Base-by-base conservation (phyloP, 148 eudicot species). In the Vaccinium darrowii region DNA sequence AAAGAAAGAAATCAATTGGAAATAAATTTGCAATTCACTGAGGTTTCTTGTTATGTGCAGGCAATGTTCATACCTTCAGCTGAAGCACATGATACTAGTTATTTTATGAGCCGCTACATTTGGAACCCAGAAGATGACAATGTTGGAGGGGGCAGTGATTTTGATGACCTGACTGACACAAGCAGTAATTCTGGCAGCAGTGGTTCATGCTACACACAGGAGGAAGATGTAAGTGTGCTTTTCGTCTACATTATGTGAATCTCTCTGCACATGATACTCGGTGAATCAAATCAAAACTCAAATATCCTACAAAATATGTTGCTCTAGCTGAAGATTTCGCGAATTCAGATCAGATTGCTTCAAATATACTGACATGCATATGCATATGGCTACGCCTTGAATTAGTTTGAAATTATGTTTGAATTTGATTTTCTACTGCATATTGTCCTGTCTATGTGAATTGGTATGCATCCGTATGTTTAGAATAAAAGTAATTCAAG, bases 91-190 rank as follows among this genome's bases (percentile, higher is more conserved):
- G 99, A 97, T 84, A 97, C 99, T n/a, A 92, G 99, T 85, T 97
- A 97, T 88, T 97, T 97, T 86, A 94, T 91, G 96, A 97, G 98
- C 88, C 99, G 99, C 50, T 94, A 97, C 87, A 90, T 97, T 71
- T 97, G 99, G 99, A 97, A 92, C 90, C 94, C 96, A 25, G 98
- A 97, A 87, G 98, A 92, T 81, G 98, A 91, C 82, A 91, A 93
- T 86, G 91, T 93, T 63, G 86, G 84, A 85, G 99, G 98, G 85
- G 92, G 93, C 65, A 97, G 99, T 84, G 99, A 97, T 87, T 94
- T 92, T 88, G 98, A 95, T 85, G 94, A 93, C 47, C 82, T 94
- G 91, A 92, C 94, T 85, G 98, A 94, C 83, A 87, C 94, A 39
- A 91, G 96, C 85, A 95, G 95, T 85, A 87, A 83, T 65, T 92